Evolutionary conservation across 2,329 filamentous ascomycete genomes (phyloP).

Genomic region (Trichoderma atrobrunneum): DNA sequence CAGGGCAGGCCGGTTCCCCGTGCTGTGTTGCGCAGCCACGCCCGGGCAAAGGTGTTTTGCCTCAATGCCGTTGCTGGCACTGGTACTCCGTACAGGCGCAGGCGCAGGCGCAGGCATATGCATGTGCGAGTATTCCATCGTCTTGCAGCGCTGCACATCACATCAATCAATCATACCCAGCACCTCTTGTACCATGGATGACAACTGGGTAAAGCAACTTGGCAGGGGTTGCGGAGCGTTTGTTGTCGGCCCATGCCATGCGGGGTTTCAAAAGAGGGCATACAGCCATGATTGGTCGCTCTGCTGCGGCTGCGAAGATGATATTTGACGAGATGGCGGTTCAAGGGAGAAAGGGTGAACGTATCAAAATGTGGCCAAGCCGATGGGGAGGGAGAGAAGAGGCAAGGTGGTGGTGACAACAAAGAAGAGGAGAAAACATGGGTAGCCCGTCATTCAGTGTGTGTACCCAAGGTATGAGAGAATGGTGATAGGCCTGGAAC

Average conservation of each 20-base stretch:
- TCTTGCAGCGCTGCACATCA: background rate
- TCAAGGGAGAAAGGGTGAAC: background rate
- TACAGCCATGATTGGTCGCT: background rate
- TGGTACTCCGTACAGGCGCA: too few relatives aligned
- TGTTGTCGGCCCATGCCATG: background rate
- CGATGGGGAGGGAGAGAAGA: background rate
- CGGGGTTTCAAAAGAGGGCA: background rate
- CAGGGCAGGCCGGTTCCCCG: background rate
- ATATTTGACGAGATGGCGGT: background rate
- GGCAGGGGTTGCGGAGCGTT: constrained; percentile 6
- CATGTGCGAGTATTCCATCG: background rate
- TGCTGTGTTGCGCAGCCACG: background rate
- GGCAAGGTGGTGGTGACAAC: background rate
- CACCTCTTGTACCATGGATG: background rate
- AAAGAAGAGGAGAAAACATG: background rate
- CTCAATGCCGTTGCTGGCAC: background rate
- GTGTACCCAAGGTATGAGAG: background rate
- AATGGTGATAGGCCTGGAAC: background rate
- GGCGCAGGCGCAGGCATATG: background rate
- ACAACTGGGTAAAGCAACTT: background rate
- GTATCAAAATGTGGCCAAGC: background rate
- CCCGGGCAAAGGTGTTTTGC: background rate
- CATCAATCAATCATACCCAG: background rate
- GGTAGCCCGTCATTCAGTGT: background rate
- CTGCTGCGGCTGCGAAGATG: background rate